phyloP scores from a whole-genome alignment of 805 yeast species.

The Lachancea lanzarotensis region DNA sequence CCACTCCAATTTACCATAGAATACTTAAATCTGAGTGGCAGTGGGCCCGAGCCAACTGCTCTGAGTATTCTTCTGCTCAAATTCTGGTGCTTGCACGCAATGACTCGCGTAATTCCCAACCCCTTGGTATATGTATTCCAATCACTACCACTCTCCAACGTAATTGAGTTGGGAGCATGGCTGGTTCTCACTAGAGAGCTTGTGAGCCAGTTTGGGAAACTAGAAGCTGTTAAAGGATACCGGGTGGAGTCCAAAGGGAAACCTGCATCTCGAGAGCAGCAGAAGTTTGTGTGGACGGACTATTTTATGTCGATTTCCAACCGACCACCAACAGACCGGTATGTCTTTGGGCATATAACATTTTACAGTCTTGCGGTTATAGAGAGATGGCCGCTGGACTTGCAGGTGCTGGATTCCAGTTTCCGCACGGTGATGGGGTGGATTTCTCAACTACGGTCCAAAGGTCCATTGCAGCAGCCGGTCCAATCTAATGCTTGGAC shows the following conservation, averaged over 20 bases:
- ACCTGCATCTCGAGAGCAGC: not conserved
- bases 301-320: slow-evolving; percentile 1
- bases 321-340: slow-evolving; percentile 2
- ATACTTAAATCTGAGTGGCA: slow-evolving; percentile 6
- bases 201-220: slow-evolving; percentile 1
- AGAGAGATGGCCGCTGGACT: slow-evolving; percentile 8
- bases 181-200: slow-evolving; percentile 5
- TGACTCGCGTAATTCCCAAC: slow-evolving; percentile 4
- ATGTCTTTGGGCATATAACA: slow-evolving; percentile 7
- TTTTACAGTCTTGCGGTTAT: not conserved
- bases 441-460: not conserved
- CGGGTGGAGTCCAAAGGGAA: not conserved
- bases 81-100: slow-evolving; percentile 11
- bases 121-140: slow-evolving; percentile 9
- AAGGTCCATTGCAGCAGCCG: not conserved
- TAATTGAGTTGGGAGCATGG: slow-evolving; percentile 8
- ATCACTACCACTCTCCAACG: slow-evolving; percentile 6
- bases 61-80: slow-evolving; percentile 6
- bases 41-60: not conserved
- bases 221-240: not conserved
- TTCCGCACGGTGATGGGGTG: slow-evolving; percentile 4
- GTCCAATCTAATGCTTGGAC: slow-evolving; percentile 1
- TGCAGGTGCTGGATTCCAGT: slow-evolving; percentile 3
- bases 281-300: not conserved
- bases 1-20: slow-evolving; percentile 25